Evolutionary conservation across 495 filamentous ascomycete species (phyloP), one percentile per base, ranked within the genome.

Genomic region (Aspergillus homomorphus): DNA sequence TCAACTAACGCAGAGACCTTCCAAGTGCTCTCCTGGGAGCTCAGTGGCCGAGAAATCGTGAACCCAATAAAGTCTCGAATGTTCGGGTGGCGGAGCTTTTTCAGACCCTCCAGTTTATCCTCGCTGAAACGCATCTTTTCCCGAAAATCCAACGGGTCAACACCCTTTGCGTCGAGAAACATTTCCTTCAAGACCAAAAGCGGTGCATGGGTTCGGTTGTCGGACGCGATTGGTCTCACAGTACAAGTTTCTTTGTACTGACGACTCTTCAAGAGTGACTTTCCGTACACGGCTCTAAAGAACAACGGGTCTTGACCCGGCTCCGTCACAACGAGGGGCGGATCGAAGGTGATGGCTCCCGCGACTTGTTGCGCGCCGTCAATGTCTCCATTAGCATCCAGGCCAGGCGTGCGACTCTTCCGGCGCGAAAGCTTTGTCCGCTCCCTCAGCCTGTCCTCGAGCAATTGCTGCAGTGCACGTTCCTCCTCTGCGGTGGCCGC

Each of bases 1-100:
- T 92, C 88, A 20, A 82, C 82, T n/a, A 97, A 80, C 4, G 92
- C 75, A 60, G 81, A 87, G n/a, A 96, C 82, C n/a, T 81, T 86
- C 90, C 92, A 96, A 20, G 73, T 68, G 24, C 73, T 63, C 44
- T 72, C 73, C 18, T 66, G 44, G 0, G 67, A 64, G 23, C 60
- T 61, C 33, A 71, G 43, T 28, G 74, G 72, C 24, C 75, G 72
- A 49, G 81, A 73, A 19, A 98, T 90, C 49, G 87, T 89, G 75
- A 90, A 96, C 54, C 90, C 90, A 43, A 95, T 72, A 46, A 97
- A 80, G 12, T 88, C 83, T 4, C 92, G 74, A 22, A 96, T 67
- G 70, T 90, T 90, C n/a, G 83, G 78, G 64, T 96, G 92, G 24
- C 82, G 83, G 30, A 95, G 69, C 61, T 81, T 83, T 67, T 86